These are phyloP conservation scores for Ophiostoma novo-ulmi DNA, from an alignment of 2,329 filamentous ascomycete species.

Conservation along the genomic window DNA sequence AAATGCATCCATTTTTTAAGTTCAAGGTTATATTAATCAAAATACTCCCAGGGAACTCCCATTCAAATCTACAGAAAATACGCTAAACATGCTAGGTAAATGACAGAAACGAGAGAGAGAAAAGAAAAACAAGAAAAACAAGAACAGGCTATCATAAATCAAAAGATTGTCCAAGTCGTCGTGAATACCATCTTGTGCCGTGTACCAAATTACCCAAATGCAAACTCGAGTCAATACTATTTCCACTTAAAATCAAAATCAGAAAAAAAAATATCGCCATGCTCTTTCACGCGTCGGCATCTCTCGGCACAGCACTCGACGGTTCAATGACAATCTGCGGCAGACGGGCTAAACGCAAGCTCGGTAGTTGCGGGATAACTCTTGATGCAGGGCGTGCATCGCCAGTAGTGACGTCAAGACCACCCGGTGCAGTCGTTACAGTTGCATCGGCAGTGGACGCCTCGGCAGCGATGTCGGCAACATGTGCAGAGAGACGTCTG, in stretches of 20 bases:
- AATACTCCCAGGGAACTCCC: neutral
- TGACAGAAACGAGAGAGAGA: neutral
- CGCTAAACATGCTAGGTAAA: neutral
- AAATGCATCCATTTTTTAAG: too few relatives aligned
- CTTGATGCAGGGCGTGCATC: constrained; percentile 26
- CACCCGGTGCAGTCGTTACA: neutral
- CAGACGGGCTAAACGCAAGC: constrained; percentile 45
- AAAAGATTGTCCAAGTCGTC: neutral
- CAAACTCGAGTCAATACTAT: neutral
- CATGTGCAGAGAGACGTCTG: neutral
- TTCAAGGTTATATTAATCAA: neutral
- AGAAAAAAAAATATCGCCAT: neutral
- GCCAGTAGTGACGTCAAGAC: neutral
- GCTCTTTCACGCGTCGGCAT: constrained; percentile 19
- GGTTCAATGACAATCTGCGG: constrained; percentile 57
- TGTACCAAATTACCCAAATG: neutral
- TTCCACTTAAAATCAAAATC: neutral
- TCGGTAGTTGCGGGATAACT: constrained; percentile 46
- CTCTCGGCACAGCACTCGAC: constrained; percentile 38
- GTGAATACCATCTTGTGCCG: neutral
- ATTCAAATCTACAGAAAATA: neutral
- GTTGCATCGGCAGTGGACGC: constrained; percentile 14
- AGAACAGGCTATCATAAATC: neutral
- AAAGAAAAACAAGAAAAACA: neutral
- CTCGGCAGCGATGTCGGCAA: constrained; percentile 31